Percentiles rank a stretch among this genome's conserved stretches.
phyloP scores from a whole-genome alignment of 2,329 filamentous ascomycete genomes.

The Fusarium brachygibbosum region DNA sequence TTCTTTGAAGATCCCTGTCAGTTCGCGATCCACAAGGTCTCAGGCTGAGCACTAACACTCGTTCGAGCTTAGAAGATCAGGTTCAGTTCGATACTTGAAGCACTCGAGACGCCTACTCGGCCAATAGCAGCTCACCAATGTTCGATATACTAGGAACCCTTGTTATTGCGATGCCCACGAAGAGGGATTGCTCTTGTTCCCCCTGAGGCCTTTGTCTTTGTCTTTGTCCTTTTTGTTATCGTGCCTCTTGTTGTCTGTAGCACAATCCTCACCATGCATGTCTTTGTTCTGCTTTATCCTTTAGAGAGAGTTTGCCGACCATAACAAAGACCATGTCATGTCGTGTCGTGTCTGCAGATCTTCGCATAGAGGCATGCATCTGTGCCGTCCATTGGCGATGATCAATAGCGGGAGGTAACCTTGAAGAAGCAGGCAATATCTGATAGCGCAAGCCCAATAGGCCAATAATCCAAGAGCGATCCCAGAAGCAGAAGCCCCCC shows the following conservation, averaged over 20 bases:
- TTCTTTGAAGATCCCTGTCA: slow-evolving; percentile 18
- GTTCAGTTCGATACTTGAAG: slow-evolving; percentile 13
- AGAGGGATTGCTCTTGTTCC: slow-evolving; percentile 22
- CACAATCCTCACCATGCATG: slow-evolving; percentile 16
- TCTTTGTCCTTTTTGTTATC: slow-evolving; percentile 9
- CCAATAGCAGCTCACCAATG: slow-evolving; percentile 22
- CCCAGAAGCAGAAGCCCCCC: slow-evolving; percentile 10
- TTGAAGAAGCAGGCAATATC: slow-evolving; percentile 23
- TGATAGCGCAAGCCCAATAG: slow-evolving; percentile 25
- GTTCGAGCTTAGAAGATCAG: slow-evolving; percentile 12
- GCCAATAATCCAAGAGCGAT: slow-evolving; percentile 26
- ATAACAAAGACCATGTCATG: neutral
- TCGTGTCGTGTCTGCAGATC: slow-evolving; percentile 10
- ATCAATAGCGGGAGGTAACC: slow-evolving; percentile 24
- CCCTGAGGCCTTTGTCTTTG: slow-evolving; percentile 29
- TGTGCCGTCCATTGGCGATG: slow-evolving; percentile 25
- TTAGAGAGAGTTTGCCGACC: neutral
- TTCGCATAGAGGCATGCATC: slow-evolving; percentile 16
- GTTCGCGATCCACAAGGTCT: slow-evolving; percentile 36
- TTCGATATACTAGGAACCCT: slow-evolving; percentile 17
- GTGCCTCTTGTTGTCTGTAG: slow-evolving; percentile 4
- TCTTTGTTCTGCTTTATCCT: slow-evolving; percentile 18
- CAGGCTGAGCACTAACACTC: slow-evolving; percentile 38
- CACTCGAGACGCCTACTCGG: slow-evolving; percentile 6
- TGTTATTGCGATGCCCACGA: slow-evolving; percentile 20